Conservation (phyloP, 1,284 basidiomycete species). For the Albatrellus sp. region DNA sequence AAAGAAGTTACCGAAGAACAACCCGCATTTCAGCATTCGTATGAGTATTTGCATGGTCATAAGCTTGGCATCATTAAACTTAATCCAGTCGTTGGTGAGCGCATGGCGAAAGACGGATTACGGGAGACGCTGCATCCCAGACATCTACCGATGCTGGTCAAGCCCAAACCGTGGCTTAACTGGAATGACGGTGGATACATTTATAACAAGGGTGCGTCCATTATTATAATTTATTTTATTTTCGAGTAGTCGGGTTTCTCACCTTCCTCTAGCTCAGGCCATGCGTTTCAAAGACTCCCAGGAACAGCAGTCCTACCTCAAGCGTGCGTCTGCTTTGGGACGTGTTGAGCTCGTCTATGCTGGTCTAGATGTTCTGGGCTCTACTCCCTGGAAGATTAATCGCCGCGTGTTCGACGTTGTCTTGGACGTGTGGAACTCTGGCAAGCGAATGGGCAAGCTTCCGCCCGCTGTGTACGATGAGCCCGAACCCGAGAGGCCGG, state of each 20-base stretch:
- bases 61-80: constrained; percentile 87
- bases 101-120: constrained; percentile 70
- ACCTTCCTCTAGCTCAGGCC: constrained; percentile 35
- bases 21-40: constrained; percentile 86
- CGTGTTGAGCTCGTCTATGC: constrained; percentile 81
- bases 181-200: constrained; percentile 81
- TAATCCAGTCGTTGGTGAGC: constrained; percentile 72
- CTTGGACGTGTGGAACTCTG: constrained; percentile 75
- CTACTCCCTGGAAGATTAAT: constrained; percentile 90
- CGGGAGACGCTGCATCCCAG: constrained; percentile 81
- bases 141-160: constrained; percentile 91
- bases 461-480: constrained; percentile 54
- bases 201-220: constrained; percentile 47
- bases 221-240: not conserved
- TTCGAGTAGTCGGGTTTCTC: not conserved
- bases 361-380: constrained; percentile 83
- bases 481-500: constrained; percentile 55
- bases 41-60: constrained; percentile 88
- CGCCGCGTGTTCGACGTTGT: constrained; percentile 63
- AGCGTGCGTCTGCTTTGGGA: constrained; percentile 63
- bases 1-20: constrained; percentile 66
- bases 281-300: constrained; percentile 92
- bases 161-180: constrained; percentile 79
- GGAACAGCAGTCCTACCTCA: constrained; percentile 79
- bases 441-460: constrained; percentile 64